Percentiles rank a stretch among this genome's conserved stretches.
Conservation (phyloP, 352 stramenopile genomes). For the Globisporangium cylindrosporum region DNA sequence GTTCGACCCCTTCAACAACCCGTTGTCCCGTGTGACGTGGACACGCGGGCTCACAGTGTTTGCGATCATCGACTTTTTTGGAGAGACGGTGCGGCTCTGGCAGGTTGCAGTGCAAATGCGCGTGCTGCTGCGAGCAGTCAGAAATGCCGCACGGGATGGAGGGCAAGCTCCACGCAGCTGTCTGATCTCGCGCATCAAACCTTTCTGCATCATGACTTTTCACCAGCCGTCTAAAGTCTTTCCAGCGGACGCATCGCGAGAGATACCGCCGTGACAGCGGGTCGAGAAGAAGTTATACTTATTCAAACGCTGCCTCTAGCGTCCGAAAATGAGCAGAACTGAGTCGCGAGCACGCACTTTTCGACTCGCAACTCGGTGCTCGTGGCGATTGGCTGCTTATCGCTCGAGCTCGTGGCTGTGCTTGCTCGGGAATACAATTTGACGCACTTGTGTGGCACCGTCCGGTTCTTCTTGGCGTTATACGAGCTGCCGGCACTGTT, state of each 20-base stretch:
- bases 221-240: neutral
- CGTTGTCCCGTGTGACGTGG: neutral
- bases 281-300: neutral
- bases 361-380: conserved; percentile 1
- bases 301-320: neutral
- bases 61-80: neutral
- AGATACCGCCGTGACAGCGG: neutral
- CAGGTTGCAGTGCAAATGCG: neutral
- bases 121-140: neutral
- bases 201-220: neutral
- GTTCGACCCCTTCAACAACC: conserved; percentile 1
- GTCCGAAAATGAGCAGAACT: conserved; percentile 1
- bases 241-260: neutral
- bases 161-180: neutral
- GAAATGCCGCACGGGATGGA: neutral
- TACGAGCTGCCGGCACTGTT: neutral
- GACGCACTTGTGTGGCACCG: neutral
- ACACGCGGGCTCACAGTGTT: neutral
- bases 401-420: neutral
- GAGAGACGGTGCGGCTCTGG: neutral
- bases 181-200: neutral
- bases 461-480: neutral
- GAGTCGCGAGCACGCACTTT: neutral
- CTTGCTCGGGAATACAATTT: neutral
- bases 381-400: neutral